Conservation (phyloP, 306 rosid species). For the Heteromeles arbutifolia region DNA sequence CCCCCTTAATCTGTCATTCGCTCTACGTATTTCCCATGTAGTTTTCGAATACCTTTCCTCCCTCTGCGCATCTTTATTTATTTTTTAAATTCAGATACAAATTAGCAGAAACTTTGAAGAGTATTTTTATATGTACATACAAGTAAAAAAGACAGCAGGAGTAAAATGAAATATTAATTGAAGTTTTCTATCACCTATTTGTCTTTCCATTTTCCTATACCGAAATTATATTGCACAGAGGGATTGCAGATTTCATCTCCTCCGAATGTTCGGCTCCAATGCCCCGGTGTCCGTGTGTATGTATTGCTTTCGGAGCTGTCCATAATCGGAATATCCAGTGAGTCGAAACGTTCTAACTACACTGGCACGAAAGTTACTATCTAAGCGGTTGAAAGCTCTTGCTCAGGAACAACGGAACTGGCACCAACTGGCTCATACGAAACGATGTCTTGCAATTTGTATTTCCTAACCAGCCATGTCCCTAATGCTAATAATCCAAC, state of each 20-base stretch:
- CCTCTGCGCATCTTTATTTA: no score
- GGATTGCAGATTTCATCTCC: constrained; percentile 7
- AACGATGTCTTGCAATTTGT: constrained; percentile 15
- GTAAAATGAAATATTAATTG: no score
- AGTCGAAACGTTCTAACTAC: not conserved
- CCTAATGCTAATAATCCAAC: constrained; percentile 25
- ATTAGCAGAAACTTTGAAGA: not conserved
- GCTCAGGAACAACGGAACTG: constrained; percentile 22
- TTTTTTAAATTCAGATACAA: no score
- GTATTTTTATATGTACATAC: not conserved
- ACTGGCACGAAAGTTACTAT: not conserved
- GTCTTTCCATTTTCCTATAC: not conserved
- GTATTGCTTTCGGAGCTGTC: not conserved
- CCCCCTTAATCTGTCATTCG: no score
- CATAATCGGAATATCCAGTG: not conserved
- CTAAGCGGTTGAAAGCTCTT: constrained; percentile 49
- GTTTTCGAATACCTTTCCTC: no score
- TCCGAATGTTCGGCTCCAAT: not conserved
- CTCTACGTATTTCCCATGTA: no score
- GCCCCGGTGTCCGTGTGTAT: not conserved
- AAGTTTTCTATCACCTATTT: not conserved
- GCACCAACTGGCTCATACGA: constrained; percentile 28
- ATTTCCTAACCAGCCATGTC: constrained; percentile 30
- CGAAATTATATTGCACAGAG: constrained; percentile 9
- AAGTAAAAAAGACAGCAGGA: not conserved